A percentile compares a stretch with the other conserved stretches of the same genome.
Evolutionary conservation across 2,329 filamentous ascomycete genomes (phyloP).

Genomic region (Helotiales sp.): DNA sequence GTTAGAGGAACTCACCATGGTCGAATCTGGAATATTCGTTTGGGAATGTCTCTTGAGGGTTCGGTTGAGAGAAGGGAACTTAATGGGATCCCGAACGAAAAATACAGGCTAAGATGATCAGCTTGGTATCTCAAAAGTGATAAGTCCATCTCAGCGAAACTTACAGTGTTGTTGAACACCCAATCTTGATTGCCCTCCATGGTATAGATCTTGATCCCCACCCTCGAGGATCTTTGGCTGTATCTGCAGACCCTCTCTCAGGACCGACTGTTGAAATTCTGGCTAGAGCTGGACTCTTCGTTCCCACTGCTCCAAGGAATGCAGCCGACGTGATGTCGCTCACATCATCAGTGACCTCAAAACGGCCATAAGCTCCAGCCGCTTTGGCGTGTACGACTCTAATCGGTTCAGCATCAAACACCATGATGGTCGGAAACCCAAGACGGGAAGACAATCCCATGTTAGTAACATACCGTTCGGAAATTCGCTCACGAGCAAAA

Average conservation of each 20-base stretch:
- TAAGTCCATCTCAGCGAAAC: neutral
- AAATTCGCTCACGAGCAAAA: conserved; percentile 56
- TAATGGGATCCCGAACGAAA: conserved; percentile 73
- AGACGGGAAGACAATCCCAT: no score
- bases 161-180: conserved; percentile 26
- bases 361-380: conserved; percentile 48
- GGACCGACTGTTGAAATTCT: conserved; percentile 53
- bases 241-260: conserved; percentile 53
- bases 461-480: conserved; percentile 45
- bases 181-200: conserved; percentile 57
- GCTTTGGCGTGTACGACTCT: conserved; percentile 68
- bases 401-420: no score
- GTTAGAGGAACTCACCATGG: conserved; percentile 25
- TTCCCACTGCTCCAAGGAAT: conserved; percentile 58
- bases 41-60: conserved; percentile 76
- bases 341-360: conserved; percentile 64
- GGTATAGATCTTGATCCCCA: conserved; percentile 57
- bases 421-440: no score
- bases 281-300: conserved; percentile 55
- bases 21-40: conserved; percentile 69
- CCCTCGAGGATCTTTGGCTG: conserved; percentile 54
- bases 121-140: neutral
- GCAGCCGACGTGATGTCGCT: conserved; percentile 59
- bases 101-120: conserved; percentile 61
- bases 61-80: conserved; percentile 76